Evolutionary conservation across 1,284 basidiomycete species (phyloP), one percentile per base, ranked within the genome.

Genomic region (Moesziomyces antarcticus): DNA sequence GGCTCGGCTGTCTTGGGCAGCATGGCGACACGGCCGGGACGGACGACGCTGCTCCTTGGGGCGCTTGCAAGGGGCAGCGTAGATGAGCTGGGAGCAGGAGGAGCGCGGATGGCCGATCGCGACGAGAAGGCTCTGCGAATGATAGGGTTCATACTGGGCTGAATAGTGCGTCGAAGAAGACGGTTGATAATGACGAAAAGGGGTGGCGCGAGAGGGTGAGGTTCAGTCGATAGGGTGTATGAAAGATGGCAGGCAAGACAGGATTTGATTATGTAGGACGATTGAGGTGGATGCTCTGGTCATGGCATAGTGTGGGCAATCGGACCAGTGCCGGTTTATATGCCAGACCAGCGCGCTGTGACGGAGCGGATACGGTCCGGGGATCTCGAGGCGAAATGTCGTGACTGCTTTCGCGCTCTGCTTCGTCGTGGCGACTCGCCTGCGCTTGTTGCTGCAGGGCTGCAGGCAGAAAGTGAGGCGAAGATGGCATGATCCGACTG

Each of bases 21-120:
- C 64, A 73, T 73, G n/a, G 70, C 70, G 5, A 73, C 70, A 8
- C 70, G 59, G 14, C 70, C 64, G 5, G 52, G 25, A 9, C 56
- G 44, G n/a, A 56, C 44, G 18, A 45, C 33, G 25, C 43, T 60
- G 21, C 49, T 56, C n/a, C 52, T n/a, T 25, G 54, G 50, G 6
- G 45, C 22, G 46, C 50, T 56, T 11, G 57, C 24, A 22, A 57
- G 50, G 18, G 53, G 52, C 22, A 52, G 30, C 8, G 63, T 43
- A 13, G 64, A 51, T 1, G 60, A 67, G 16, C 44, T 47, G 21
- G 70, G 70, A 4, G 70, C 64, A 8, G 70, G 70, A 22, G 70
- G 70, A 1, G 70, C 70, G 20, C 70, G 64, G 44, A 73, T 67
- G 35, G 64, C 64, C 0, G 70, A 73, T 25, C 70, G 63, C 40